Base-by-base conservation (phyloP, 2,329 filamentous ascomycete species). In the Penicillium verrucosum region DNA sequence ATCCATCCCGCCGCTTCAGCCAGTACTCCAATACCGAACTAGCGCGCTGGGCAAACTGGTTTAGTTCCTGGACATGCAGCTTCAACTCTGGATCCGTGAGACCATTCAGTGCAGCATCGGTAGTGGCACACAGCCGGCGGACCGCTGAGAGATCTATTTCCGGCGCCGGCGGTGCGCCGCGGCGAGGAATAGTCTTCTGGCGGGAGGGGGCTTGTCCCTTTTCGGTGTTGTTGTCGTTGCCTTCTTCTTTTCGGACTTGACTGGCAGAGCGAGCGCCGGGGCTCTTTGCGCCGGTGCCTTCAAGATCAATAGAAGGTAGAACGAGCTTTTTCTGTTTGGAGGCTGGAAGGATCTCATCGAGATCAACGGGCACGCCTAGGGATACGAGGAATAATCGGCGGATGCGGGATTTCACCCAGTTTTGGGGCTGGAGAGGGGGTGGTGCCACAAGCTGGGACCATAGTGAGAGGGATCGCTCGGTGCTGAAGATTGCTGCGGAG, bases 291-390 rank as follows among this genome's bases (percentile, higher is more conserved):
- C 81, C 27, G 78, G 88, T 60, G 71, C 77, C 51, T 73, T 81
- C 59, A 75, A 81, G 48, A 76, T 81, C 71, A 63, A 94, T 87
- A 6, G 92, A 96, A 0, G 94, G 94, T 1, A 99, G 82, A 5
- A 99, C 84, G 18, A 99, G 86, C 72, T 97, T 97, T 82, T 97
- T 97, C 73, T 99, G 94, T 75, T 97, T 97, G 12, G 90, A 96
- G 0, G 93, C 92, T 0, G 94, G 94, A 8, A 99, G 84, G 54
- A 99, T 97, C 77, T 99, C 94, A 74, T 99, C 94, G 0, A 99
- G 82, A 68, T 99, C 94, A 43, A 99, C 91, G 1, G 94, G 94
- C 0, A 99, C 94, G 18, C 94, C 94, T 0, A 99, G 84, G 1
- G 92, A 97, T 52, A 99, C 92, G 41, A 99, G 85, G 73, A 99